Evolutionary conservation across 257 asterid species (phyloP), one percentile per base, ranked within the genome.

Genomic region (Penstemon davidsonii): DNA sequence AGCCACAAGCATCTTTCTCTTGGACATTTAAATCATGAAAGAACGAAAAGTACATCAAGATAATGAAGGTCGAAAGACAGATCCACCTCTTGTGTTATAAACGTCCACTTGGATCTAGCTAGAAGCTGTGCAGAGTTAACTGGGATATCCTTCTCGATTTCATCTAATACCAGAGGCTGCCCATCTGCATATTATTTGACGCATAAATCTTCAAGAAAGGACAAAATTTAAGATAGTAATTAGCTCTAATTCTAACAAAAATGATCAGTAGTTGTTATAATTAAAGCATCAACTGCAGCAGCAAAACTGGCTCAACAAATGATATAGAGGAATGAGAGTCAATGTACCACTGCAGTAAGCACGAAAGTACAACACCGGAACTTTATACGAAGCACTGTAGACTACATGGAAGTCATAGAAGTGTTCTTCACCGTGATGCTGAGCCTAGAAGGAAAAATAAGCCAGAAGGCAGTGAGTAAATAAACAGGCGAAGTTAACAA

Each of bases 351-450:
- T 71, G 78, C 62, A 43, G 79, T 82, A 87, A 80, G 93, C 96
- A 62, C 89, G 96, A 62, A 90, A 88, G 71, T 88, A 88, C 7
- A 92, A 89, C 73, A 90, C 90, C 4, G 98, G 97, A 70, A 90
- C 98, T 84, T 84, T 81, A 75, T 86, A 92, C 5, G 96, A 86
- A 67, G 85, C 75, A 76, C 81, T 89, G 73, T 88, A 90, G 56
- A 85, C 80, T 3, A 75, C 79, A 67, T 92, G 96, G 81, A 92
- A 86, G 76, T 92, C 96, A 42, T 84, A 92, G 73, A 62, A 75
- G 75, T 82, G 88, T 70, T 68, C 82, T 76, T 65, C 82, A 13
- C 62, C 82, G 64, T 73, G 66, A 51, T 66, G 62, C 25, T 73
- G 81, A 66, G 74, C 89, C 98, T 92, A 71, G 79, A 64, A 73